These are phyloP conservation scores for Filosporella fistucella DNA, from an alignment of 495 filamentous ascomycete species.

Conservation along the genomic window DNA sequence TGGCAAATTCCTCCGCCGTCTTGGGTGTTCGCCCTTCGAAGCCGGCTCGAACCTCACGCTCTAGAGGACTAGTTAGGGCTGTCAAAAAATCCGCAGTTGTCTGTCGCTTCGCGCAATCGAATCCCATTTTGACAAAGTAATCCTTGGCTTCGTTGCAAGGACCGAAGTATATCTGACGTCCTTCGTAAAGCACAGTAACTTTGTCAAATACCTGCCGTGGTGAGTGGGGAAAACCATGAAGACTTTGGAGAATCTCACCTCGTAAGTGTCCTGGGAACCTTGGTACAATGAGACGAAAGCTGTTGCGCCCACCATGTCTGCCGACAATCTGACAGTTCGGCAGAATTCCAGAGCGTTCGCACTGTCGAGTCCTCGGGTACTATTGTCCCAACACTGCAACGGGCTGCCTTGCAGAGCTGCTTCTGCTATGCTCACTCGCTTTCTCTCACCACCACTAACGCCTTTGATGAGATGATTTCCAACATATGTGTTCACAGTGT, in stretches of 20 bases:
- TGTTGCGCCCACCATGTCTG: conserved; percentile 35
- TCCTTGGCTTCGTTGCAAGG: conserved; percentile 46
- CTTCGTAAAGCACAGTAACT: conserved; percentile 56
- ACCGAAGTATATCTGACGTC: conserved; percentile 62
- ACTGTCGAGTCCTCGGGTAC: conserved; percentile 46
- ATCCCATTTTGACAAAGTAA: conserved; percentile 57
- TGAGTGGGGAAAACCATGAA: not conserved
- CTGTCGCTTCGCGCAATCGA: conserved; percentile 43
- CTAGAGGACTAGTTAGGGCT: conserved; percentile 58
- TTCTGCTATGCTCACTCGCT: conserved; percentile 76
- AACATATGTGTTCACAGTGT: conserved; percentile 69
- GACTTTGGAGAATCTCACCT: conserved; percentile 23
- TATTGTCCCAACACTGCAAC: conserved; percentile 49
- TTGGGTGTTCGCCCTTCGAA: conserved; percentile 59
- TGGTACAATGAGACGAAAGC: conserved; percentile 46
- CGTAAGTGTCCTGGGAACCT: conserved; percentile 33
- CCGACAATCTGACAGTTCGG: conserved; percentile 36
- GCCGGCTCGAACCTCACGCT: conserved; percentile 54
- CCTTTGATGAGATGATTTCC: conserved; percentile 75
- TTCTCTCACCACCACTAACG: conserved; percentile 74
- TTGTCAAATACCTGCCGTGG: conserved; percentile 45
- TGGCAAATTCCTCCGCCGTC: conserved; percentile 54
- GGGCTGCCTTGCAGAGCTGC: conserved; percentile 49
- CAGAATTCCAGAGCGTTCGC: conserved; percentile 41
- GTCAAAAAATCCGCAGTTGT: conserved; percentile 69